Evolutionary conservation across 306 rosid species (phyloP).

Genomic region (Medicago ruthenica): DNA sequence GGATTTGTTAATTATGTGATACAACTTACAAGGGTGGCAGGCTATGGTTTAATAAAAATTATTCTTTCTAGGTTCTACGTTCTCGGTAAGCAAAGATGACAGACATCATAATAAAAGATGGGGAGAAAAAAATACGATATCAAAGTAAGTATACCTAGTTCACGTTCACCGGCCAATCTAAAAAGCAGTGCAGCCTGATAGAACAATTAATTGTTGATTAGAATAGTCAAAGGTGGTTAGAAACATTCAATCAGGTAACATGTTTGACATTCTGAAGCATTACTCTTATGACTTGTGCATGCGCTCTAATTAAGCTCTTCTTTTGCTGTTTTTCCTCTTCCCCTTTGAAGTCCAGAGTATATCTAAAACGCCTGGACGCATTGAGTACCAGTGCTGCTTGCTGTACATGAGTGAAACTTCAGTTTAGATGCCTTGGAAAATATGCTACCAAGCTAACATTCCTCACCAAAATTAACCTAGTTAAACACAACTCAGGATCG

Average conservation of each 20-base stretch:
- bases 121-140: conserved; percentile 8
- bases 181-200: conserved; percentile 92
- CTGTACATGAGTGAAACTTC: conserved; percentile 61
- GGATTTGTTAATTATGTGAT: conserved; percentile 6
- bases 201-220: conserved; percentile 47
- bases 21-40: background rate
- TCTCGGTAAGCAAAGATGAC: conserved; percentile 34
- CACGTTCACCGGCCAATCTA: conserved; percentile 87
- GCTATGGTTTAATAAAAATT: background rate
- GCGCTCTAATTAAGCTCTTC: conserved; percentile 88
- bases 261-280: conserved; percentile 42
- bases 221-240: conserved; percentile 36
- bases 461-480: conserved; percentile 20
- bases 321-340: conserved; percentile 79
- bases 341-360: conserved; percentile 83
- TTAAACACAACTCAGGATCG: conserved; percentile 17
- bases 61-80: conserved; percentile 8
- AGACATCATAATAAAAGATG: conserved; percentile 26
- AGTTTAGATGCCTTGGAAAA: conserved; percentile 42
- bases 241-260: conserved; percentile 15
- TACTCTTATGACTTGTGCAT: conserved; percentile 99
- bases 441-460: conserved; percentile 15
- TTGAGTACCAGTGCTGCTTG: conserved; percentile 96
- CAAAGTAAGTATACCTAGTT: conserved; percentile 62
- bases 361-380: conserved; percentile 94